Base-by-base conservation (phyloP, 2,329 filamentous ascomycete genomes). In the Penicillium sp. region DNA sequence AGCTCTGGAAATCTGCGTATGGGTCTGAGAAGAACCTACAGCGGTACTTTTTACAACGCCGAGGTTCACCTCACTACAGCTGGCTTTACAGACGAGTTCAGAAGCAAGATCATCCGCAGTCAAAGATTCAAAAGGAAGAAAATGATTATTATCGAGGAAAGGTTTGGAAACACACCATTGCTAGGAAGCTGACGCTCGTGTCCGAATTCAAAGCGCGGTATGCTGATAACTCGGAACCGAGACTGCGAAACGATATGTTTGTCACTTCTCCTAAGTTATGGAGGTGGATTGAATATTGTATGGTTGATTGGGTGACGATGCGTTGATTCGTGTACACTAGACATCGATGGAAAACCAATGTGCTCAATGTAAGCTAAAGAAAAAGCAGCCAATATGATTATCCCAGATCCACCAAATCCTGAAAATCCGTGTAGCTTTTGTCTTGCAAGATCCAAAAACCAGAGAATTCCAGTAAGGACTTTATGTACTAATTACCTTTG, bases 221-320 rank as follows among this genome's bases (percentile, higher is more conserved):
- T 44, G 52, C 50, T 2, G 29, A 11, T 15, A 52, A 49, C 9
- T 20, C 55, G 26, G 35, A 15, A 23, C 53, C 26, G 23, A 64
- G 37, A 23, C 51, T 64, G 45, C 59, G 59, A 12, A 54, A 56
- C 37, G 49, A 61, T 22, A 56, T 63, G 51, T 66, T 64, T 55
- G 27, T 63, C 14, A 33, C 64, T 45, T 56, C 55, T 45, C 46
- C 61, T 2, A 47, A 52, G n/a, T 46, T 63, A 49, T 65, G 55
- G 61, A 65, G 60, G 37, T 64, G 55, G 62, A 56, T 65, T 50
- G 27, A 57, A 45, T 29, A 20, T 44, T 65, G 51, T 44, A 37
- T 59, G 29, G 44, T 56, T 15, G 59, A 63, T 29, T 64, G 55
- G 61, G 46, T 58, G 42, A 45, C 42, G 14, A 52, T 56, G 50